Evolutionary conservation across 805 yeast species (phyloP), one percentile per base, ranked within the genome.

Genomic region (Candida parachauliodes): DNA sequence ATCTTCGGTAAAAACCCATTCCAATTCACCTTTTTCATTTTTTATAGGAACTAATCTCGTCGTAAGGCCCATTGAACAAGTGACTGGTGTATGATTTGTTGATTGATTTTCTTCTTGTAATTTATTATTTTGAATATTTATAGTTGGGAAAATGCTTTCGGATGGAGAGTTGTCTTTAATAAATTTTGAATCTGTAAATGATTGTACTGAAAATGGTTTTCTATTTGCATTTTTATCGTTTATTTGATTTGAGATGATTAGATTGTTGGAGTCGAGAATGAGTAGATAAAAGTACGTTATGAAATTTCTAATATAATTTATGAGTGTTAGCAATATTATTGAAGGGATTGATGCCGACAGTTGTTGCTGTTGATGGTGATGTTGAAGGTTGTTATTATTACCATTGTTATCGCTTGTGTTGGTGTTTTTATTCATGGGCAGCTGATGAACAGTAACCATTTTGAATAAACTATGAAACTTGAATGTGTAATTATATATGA

Each of bases 1-100:
- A 43, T 67, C 72, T 28, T 74, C 77, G 17, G 73, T 68, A 39
- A 79, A 67, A 11, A 68, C 68, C 77, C 82, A 79, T 39, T 75
- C 79, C 11, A 78, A 66, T 44, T 75, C 77, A 3, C 83, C 85
- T 23, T 68, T 64, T 11, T 54, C 57, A 47, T 75, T 76, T 34
- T 70, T 72, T 44, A 69, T 63, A 3, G 81, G 77, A n/a, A 74
- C 55, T 31, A 76, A 60, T 36, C 74, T 62, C 2, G 79, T 62
- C 25, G 75, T 64, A 34, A 62, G 48, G 12, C 69, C 66, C 8
- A 81, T 76, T 19, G 82, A 72, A 51, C 83, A 78, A 5, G 37
- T 26, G n/a, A 22, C 26, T 9, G 44, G 44, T 7, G 37, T 24
- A 22, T 6, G 20, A 5, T 20, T 3, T 10, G 27, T n/a, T 3